These are phyloP conservation scores for Pythium coloratum DNA, from an alignment of 352 stramenopile genomes.

Conservation along the genomic window DNA sequence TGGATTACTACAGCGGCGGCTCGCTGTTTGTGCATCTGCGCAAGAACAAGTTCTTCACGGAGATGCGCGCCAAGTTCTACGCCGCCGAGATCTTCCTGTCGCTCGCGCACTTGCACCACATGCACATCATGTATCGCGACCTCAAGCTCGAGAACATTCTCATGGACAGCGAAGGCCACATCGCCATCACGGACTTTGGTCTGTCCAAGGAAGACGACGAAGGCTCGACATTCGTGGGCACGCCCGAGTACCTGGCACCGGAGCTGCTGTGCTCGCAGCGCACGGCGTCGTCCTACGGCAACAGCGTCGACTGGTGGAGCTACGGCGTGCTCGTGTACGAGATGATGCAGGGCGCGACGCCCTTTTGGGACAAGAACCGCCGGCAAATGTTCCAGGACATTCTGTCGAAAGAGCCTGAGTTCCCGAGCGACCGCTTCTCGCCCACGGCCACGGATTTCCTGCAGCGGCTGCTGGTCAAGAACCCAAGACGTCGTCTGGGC, in stretches of 20 bases:
- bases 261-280: constrained; percentile 77
- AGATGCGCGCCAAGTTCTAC: constrained; percentile 80
- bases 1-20: constrained; percentile 89
- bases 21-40: constrained; percentile 85
- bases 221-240: constrained; percentile 82
- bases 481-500: constrained; percentile 61
- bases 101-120: constrained; percentile 79
- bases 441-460: constrained; percentile 66
- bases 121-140: constrained; percentile 91
- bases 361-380: constrained; percentile 86
- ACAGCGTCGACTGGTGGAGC: constrained; percentile 89
- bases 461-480: constrained; percentile 70
- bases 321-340: constrained; percentile 87
- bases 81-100: constrained; percentile 82
- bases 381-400: constrained; percentile 89
- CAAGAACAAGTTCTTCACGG: constrained; percentile 71
- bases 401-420: constrained; percentile 66
- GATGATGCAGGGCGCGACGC: constrained; percentile 85
- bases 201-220: constrained; percentile 86
- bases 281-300: constrained; percentile 76
- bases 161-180: constrained; percentile 82
- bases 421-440: constrained; percentile 64
- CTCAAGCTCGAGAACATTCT: constrained; percentile 91
- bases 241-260: constrained; percentile 81
- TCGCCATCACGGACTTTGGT: constrained; percentile 88